Evolutionary conservation across 2,329 filamentous ascomycete genomes (phyloP), one percentile per base, ranked within the genome.

Genomic region (Ophiocordyceps camponoti-rufipedis): DNA sequence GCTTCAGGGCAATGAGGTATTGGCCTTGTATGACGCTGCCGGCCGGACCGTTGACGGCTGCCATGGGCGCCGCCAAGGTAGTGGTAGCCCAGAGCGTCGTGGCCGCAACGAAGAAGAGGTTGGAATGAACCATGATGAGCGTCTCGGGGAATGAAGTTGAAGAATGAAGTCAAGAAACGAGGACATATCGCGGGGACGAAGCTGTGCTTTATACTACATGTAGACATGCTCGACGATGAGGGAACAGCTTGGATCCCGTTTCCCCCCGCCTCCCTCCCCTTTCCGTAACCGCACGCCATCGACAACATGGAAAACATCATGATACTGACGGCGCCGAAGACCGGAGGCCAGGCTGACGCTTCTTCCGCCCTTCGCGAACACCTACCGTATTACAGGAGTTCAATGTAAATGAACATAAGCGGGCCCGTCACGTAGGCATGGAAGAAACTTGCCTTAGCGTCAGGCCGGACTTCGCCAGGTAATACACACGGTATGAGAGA

Each of bases 1-100:
- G 62, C 59, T 78, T 74, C 60, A 78, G 77, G 43, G 79, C 74
- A 35, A 80, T 68, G 52, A 80, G 78, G 61, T 76, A 81, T 46
- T 66, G 68, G 52, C 58, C 60, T 43, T 62, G 53, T 42, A 66
- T 51, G 45, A 62, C 46, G 31, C 52, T 42, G 38, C 50, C 47
- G 13, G 44, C 9, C 10, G 49, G 44, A 44, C 48, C 49, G 28
- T 47, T 48, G 44, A 52, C 49, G 8, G 48, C 47, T 32, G 53
- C 44, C 23, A 48, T 19, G 28, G 57, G 55, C 39, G 53, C 52
- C 11, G 52, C 52, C 23, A 50, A 41, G 31, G 43, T 47, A 41
- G 50, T 47, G 41, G 50, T 41, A 18, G 56, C 49, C 32, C 57
- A 48, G 38, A 60, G 49, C 35, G 54, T 46, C 7, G 55, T 45